phyloP scores from a whole-genome alignment of 169 alveolate species.

The Cryptosporidium parvum region DNA sequence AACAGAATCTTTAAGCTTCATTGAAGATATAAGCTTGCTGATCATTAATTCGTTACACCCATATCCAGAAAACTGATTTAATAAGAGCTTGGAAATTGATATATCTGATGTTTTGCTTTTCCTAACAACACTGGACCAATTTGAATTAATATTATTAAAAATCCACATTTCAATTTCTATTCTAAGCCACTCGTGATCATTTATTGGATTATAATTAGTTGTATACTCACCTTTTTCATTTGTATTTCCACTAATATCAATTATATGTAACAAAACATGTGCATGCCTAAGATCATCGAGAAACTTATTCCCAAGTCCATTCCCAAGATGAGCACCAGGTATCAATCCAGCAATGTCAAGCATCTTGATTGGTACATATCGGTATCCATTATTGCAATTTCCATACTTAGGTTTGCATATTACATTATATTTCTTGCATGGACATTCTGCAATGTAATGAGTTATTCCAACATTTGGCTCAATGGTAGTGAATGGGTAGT shows the following conservation, averaged over 20 bases:
- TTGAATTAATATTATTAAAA: conserved; percentile 81
- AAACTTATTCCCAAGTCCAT: conserved; percentile 82
- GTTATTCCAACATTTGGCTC: conserved; percentile 81
- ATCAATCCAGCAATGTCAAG: conserved; percentile 82
- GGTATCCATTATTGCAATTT: conserved; percentile 77
- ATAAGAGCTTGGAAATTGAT: conserved; percentile 71
- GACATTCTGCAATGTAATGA: conserved; percentile 78
- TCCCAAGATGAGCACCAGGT: conserved; percentile 81
- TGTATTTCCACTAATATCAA: conserved; percentile 83
- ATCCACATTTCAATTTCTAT: conserved; percentile 85
- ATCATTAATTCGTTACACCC: conserved; percentile 78
- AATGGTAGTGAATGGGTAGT: conserved; percentile 82
- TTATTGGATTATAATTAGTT: conserved; percentile 82
- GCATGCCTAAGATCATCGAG: conserved; percentile 81
- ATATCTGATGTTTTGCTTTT: conserved; percentile 77
- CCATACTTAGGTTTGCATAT: conserved; percentile 80
- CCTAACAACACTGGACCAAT: conserved; percentile 81
- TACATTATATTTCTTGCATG: conserved; percentile 78
- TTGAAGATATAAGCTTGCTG: conserved; percentile 37
- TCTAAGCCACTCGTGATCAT: conserved; percentile 84
- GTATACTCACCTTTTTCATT: conserved; percentile 86
- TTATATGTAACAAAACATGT: conserved; percentile 79
- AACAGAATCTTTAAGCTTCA: conserved; percentile 78
- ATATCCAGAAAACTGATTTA: conserved; percentile 81
- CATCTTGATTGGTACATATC: conserved; percentile 78